These are phyloP conservation scores for Claviceps digitariae DNA, from an alignment of 2,329 filamentous ascomycete species.

Conservation along the genomic window DNA sequence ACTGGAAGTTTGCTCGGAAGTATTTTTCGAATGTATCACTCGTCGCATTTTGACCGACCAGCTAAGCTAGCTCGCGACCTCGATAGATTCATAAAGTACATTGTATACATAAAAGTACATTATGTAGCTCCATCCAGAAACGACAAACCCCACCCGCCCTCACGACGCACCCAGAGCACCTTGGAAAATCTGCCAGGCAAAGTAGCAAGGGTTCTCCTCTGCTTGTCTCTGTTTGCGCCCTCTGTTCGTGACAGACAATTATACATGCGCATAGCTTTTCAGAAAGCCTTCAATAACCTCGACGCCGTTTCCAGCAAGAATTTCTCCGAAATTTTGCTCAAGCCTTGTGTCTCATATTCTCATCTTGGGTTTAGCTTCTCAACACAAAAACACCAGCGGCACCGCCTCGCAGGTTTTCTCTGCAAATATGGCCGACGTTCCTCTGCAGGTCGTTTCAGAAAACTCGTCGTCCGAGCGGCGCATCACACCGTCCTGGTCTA, in stretches of 20 bases:
- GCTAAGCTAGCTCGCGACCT: background rate
- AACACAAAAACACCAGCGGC: background rate
- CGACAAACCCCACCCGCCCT: background rate
- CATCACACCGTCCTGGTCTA: conserved; percentile 83
- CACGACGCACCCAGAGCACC: background rate
- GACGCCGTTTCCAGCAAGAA: background rate
- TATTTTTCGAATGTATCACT: background rate
- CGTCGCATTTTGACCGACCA: background rate
- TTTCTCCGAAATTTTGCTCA: background rate
- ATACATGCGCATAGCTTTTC: background rate
- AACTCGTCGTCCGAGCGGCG: conserved; percentile 76
- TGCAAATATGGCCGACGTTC: conserved; percentile 51
- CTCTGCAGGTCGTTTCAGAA: conserved; percentile 61
- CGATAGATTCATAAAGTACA: background rate
- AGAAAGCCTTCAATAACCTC: background rate
- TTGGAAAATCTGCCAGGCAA: background rate
- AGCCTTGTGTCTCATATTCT: background rate
- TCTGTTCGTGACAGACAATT: background rate
- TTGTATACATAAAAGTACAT: background rate
- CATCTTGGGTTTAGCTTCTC: background rate
- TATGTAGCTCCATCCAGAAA: background rate
- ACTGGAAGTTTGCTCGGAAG: background rate
- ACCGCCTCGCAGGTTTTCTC: background rate
- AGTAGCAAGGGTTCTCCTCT: background rate
- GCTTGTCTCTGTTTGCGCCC: background rate